Base-by-base conservation (phyloP, 75 land plant species). In the Pinus albicaulis region DNA sequence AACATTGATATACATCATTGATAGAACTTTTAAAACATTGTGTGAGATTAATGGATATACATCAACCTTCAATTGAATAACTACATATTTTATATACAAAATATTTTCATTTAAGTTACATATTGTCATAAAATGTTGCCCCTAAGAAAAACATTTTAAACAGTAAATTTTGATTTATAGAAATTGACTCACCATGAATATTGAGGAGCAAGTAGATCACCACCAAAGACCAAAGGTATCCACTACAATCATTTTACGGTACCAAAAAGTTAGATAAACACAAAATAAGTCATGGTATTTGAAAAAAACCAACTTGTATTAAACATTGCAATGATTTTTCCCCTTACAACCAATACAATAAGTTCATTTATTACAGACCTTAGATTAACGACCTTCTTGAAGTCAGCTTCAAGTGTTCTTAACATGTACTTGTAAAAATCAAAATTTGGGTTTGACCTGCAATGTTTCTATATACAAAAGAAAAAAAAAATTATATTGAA, bases 361-460 rank as follows among this genome's bases (percentile, higher is more conserved):
- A 48, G 53, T 48, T 48, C 61, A 5, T 59, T 5, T 59, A 20
- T n/a, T 53, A 52, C 62, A 63, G 71, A 90, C 98, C 92, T 95
- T 74, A 95, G 87, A 62, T 94, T 89, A 36, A 92, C 92, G 59
- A 94, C 86, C 55, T 86, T 83, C 81, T 82, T 92, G 76, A 94
- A 92, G 76, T 94, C 94, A 63, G 44, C 77, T 71, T 92, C 89
- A 41, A 92, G 82, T 59, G 87, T 76, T 13, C 91, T 78, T 60
- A 76, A 53, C 82, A 94, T 88, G 80, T 88, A 92, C 66, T 82
- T 75, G 76, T 91, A 83, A 76, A 94, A 92, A 68, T 92, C 60
- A 55, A 88, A 92, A 4, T 80, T 76, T 55, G 75, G 83, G 58
- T 73, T 83, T 16, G 28, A 19, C 19, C 56, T 66, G 71, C 82